Percentiles rank a stretch among this genome's conserved stretches.
Evolutionary conservation across 345 rosid genomes (phyloP).

Genomic region (Lagerstroemia speciosa): DNA sequence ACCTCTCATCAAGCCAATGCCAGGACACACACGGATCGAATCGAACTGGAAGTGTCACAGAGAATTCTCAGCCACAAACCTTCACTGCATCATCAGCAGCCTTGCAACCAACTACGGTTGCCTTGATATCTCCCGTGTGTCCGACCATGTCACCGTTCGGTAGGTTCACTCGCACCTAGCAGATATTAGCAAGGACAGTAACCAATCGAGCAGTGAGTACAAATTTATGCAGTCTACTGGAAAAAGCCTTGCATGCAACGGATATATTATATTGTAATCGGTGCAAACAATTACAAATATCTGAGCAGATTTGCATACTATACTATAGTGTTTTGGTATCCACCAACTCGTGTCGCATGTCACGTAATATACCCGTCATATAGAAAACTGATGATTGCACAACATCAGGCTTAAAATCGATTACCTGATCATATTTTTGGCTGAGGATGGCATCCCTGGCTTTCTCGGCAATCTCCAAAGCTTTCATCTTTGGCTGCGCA

Average conservation of each 20-base stretch:
- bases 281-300: too few species aligned
- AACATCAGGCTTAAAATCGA: background rate
- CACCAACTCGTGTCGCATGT: too few species aligned
- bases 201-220: too few species aligned
- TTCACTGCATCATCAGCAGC: constrained; percentile 84
- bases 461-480: constrained; percentile 75
- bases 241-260: too few species aligned
- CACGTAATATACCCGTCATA: too few species aligned
- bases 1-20: background rate
- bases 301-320: too few species aligned
- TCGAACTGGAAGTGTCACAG: background rate
- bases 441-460: constrained; percentile 84
- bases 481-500: constrained; percentile 92
- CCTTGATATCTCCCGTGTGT: constrained; percentile 88
- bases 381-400: too few species aligned
- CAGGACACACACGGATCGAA: background rate
- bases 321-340: too few species aligned
- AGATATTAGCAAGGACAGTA: too few species aligned
- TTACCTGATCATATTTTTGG: constrained; percentile 77
- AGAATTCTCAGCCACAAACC: too few species aligned
- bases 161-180: constrained; percentile 86
- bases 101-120: constrained; percentile 81
- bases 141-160: constrained; percentile 98
- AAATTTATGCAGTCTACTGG: too few species aligned
- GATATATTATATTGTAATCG: too few species aligned